Conservation (phyloP, 2,329 filamentous ascomycete genomes). For the Cercospora janseana region DNA sequence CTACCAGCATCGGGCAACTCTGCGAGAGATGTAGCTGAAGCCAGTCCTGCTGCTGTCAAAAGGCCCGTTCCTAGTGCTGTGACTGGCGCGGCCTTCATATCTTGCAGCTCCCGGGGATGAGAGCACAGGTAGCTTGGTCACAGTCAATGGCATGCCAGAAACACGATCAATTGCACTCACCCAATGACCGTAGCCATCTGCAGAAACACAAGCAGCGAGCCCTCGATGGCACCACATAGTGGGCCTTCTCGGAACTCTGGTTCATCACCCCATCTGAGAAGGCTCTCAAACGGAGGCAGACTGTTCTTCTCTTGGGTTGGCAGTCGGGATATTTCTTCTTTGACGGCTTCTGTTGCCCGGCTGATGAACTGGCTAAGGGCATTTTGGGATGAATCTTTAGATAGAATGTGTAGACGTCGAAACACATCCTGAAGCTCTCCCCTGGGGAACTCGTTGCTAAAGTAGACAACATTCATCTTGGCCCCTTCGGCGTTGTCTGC, state of each 20-base stretch:
- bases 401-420: constrained; percentile 42
- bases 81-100: constrained; percentile 27
- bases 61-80: constrained; percentile 49
- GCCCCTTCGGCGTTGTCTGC: background rate
- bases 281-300: constrained; percentile 33
- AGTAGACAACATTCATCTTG: constrained; percentile 40
- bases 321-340: constrained; percentile 43
- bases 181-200: constrained; percentile 48
- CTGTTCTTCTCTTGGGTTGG: constrained; percentile 30
- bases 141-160: constrained; percentile 1
- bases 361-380: constrained; percentile 45
- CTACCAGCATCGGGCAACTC: constrained; percentile 46
- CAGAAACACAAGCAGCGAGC: constrained; percentile 43
- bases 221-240: constrained; percentile 48
- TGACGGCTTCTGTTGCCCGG: constrained; percentile 42
- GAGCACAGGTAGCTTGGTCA: background rate
- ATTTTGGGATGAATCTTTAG: constrained; percentile 42
- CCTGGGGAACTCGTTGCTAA: constrained; percentile 51
- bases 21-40: constrained; percentile 40
- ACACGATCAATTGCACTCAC: constrained; percentile 31
- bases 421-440: constrained; percentile 46
- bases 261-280: constrained; percentile 43
- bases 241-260: constrained; percentile 42
- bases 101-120: background rate
- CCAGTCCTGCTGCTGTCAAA: constrained; percentile 44